Conservation (phyloP, 139 green algal species). For the Nannochloris sp. region DNA sequence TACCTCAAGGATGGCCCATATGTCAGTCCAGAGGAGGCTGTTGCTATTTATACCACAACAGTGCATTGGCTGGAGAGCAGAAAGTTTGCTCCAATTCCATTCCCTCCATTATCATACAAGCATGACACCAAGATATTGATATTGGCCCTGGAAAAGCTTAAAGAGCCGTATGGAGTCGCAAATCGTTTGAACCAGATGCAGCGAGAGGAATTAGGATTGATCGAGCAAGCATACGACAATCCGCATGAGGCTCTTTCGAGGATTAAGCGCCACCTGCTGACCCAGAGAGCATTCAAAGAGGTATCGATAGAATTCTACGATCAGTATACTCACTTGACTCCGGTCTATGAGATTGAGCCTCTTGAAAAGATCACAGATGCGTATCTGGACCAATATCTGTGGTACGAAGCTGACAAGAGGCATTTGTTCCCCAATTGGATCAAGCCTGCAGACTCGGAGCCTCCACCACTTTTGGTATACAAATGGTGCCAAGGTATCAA, state of each 20-base stretch:
- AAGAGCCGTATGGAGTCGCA: conserved; percentile 96
- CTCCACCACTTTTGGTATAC: conserved; percentile 96
- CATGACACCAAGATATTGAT: conserved; percentile 99
- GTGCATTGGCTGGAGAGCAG: conserved; percentile 98
- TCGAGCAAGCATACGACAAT: conserved; percentile 99
- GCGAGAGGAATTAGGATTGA: conserved; percentile 96
- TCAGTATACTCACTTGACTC: conserved; percentile 94
- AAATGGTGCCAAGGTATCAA: conserved; percentile 97
- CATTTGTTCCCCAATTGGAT: conserved; percentile 99
- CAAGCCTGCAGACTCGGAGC: conserved; percentile 94
- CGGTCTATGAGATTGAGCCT: conserved; percentile 97
- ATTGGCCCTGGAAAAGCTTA: conserved; percentile 94
- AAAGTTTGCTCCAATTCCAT: conserved; percentile 96
- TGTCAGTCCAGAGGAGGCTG: conserved; percentile 87
- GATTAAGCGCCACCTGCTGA: conserved; percentile 99
- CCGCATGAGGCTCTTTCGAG: conserved; percentile 94
- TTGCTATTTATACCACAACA: conserved; percentile 95
- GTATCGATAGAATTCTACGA: conserved; percentile 86
- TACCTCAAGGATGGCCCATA: conserved; percentile 97
- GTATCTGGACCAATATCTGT: conserved; percentile 86
- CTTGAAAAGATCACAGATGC: conserved; percentile 99
- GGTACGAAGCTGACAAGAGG: conserved; percentile 91
- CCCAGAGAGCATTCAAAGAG: conserved; percentile 97
- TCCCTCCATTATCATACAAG: conserved; percentile 99
- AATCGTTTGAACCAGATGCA: conserved; percentile 93